Evolutionary conservation across 179 eudicot species (phyloP), one percentile per base, ranked within the genome.

Genomic region (Gypsophila paniculata): DNA sequence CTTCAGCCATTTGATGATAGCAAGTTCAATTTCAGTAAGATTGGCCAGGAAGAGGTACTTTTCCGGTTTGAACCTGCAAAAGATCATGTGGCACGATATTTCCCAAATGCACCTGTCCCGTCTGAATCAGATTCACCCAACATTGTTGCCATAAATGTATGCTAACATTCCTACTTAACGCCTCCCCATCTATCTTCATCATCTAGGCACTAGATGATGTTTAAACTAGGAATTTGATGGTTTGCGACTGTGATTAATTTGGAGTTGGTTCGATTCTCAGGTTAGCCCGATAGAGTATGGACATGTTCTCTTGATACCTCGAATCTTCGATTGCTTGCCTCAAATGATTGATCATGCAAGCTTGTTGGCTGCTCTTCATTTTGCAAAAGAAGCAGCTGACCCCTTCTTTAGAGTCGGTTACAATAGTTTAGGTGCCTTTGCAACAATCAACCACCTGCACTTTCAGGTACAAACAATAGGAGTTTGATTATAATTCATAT

Each of bases 261-360:
- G 68, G 10, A 68, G 2, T 73, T 68, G 68, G 65, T 74, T 53
- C 49, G 38, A 25, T 70, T 46, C 49, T 73, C 86, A 93, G 98
- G 96, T 93, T 14, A 93, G 98, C 63, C 98, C 98, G 21, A 93
- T 93, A 70, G 98, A 93, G 61, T 93, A 93, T 72, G 98, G 98
- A 19, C 98, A 93, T 52, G 96, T 93, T 21, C 86, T 93, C 75
- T 82, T 93, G 85, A 93, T 93, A 75, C 98, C 98, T 75, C 93
- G 87, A 39, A 82, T 93, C 70, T 85, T 93, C 29, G 96, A 93
- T 71, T 75, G 90, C 82, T 76, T 90, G 81, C 96, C 98, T 39
- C 96, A 93, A 81, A 89, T 85, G 87, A 91, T 93, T 72, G 98
- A 93, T 77, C 76, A 77, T 46, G 83, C 86, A 25, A 93, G 93